phyloP scores from a whole-genome alignment of 2,329 filamentous ascomycete species.

The Aspergillus amoenus region DNA sequence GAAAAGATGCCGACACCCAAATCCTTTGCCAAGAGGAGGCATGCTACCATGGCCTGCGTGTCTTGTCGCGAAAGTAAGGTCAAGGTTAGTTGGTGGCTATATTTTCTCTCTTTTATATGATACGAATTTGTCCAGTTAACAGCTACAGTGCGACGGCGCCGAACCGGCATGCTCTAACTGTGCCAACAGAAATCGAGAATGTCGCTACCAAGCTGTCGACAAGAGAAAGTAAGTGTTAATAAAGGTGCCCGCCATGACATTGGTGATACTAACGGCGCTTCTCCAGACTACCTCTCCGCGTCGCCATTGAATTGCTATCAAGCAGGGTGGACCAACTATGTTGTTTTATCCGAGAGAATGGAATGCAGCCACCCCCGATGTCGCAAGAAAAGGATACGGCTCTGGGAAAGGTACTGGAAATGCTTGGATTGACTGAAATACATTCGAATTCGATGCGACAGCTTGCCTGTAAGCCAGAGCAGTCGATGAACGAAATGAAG shows the following conservation, averaged over 20 bases:
- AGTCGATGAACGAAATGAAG: no score
- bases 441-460: neutral
- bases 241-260: neutral
- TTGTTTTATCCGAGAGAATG: slow-evolving; percentile 22
- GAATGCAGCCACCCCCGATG: slow-evolving; percentile 14
- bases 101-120: neutral
- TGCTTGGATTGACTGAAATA: slow-evolving; percentile 12
- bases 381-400: slow-evolving; percentile 14
- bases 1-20: neutral
- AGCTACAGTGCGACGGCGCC: neutral
- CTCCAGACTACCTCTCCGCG: slow-evolving; percentile 14
- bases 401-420: slow-evolving; percentile 12
- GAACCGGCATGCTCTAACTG: slow-evolving; percentile 3
- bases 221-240: slow-evolving; percentile 1
- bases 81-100: neutral
- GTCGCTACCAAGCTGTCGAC: slow-evolving; percentile 1
- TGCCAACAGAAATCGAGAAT: neutral
- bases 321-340: slow-evolving; percentile 22
- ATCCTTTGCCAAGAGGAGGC: neutral
- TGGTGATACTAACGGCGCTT: neutral
- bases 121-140: neutral
- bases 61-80: slow-evolving; percentile 2
- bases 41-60: slow-evolving; percentile 3
- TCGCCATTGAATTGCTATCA: slow-evolving; percentile 25
- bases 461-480: no score